Conservation (phyloP, 108 stramenopile species). For the Conticribra weissflogii region DNA sequence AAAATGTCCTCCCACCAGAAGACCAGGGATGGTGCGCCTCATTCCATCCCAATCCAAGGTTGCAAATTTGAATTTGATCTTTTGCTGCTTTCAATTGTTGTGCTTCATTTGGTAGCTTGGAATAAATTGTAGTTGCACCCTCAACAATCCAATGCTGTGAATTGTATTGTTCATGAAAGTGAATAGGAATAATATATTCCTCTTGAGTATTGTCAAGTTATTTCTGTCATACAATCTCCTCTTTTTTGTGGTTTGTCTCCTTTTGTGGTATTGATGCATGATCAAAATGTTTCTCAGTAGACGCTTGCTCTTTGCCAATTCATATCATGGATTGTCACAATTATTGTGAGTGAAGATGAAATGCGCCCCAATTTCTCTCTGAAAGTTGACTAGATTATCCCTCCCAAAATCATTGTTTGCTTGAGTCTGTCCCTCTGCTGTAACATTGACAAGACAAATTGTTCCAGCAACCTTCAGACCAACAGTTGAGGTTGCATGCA, state of each 20-base stretch:
- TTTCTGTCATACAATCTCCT: neutral
- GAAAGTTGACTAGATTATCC: too few species aligned
- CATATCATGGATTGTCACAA: too few species aligned
- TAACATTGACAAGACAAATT: too few species aligned
- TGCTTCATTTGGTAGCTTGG: neutral
- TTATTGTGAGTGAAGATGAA: too few species aligned
- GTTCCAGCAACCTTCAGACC: too few species aligned
- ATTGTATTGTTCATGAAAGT: constrained; percentile 1
- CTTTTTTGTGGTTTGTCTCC: neutral
- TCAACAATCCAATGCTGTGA: neutral
- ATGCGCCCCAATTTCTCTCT: too few species aligned
- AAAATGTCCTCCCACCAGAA: neutral
- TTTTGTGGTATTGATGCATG: too few species aligned
- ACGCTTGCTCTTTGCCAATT: too few species aligned
- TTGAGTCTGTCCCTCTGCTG: too few species aligned
- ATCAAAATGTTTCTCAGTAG: too few species aligned
- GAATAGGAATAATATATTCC: neutral
- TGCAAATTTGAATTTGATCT: constrained; percentile 1
- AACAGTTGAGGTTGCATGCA: too few species aligned
- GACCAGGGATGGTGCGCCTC: constrained; percentile 14
- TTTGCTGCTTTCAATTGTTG: neutral
- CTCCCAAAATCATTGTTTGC: too few species aligned
- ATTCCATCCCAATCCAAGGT: constrained; percentile 4
- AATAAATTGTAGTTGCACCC: neutral
- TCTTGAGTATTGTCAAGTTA: neutral